Evolutionary conservation across 345 rosid species (phyloP).

Genomic region (Eucalyptus melliodora): DNA sequence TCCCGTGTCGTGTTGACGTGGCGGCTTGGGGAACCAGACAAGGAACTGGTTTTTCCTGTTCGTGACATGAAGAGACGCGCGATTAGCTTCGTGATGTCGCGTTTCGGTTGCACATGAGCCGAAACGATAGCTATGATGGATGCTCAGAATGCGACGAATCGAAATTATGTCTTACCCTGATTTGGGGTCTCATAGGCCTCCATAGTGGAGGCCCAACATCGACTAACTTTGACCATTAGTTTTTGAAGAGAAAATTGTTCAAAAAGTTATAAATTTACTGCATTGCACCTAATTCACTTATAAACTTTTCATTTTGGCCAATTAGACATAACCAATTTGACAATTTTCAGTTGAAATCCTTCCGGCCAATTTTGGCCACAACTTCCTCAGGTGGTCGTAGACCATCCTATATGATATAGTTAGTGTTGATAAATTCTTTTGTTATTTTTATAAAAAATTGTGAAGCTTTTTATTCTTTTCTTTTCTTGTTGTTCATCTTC

Average conservation of each 20-base stretch:
- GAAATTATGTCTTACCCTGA: not conserved
- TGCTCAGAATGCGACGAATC: not conserved
- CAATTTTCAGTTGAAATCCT: not conserved
- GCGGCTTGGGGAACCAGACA: not conserved
- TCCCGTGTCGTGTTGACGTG: not conserved
- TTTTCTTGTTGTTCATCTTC: not conserved
- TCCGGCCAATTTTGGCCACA: not conserved
- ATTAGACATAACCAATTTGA: not conserved
- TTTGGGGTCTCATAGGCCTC: too few species aligned
- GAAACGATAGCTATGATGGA: not conserved
- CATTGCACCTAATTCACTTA: not conserved
- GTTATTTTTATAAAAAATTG: too few species aligned
- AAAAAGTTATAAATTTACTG: not conserved
- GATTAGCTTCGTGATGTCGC: not conserved
- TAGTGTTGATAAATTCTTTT: not conserved
- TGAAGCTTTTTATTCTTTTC: not conserved
- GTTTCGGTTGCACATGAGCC: not conserved
- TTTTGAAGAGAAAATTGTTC: not conserved
- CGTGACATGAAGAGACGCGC: not conserved
- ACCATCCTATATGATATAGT: not conserved
- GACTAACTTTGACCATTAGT: not conserved
- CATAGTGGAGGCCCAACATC: too few species aligned
- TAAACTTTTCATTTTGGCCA: not conserved
- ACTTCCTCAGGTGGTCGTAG: rapidly evolving
- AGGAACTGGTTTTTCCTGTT: not conserved